These are phyloP conservation scores for Grosmannia serpens DNA, from an alignment of 2,329 filamentous ascomycete genomes.

Conservation along the genomic window DNA sequence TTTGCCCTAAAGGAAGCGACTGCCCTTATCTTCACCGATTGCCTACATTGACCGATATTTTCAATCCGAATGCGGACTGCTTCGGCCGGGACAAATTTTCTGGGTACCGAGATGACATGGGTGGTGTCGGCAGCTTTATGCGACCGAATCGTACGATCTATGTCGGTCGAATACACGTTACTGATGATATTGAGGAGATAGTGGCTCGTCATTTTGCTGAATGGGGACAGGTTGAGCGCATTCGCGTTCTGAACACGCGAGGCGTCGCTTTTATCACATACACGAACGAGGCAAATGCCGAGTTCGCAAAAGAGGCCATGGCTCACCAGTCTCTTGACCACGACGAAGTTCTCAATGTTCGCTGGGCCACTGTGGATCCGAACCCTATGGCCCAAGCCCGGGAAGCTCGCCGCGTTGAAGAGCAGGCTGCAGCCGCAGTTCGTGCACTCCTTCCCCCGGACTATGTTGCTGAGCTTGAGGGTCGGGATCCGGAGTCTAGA, in stretches of 20 bases:
- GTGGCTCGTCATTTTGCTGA: constrained; percentile 91
- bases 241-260: constrained; percentile 73
- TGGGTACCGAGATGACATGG: constrained; percentile 96
- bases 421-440: constrained; percentile 92
- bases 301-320: constrained; percentile 94
- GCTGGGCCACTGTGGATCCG: constrained; percentile 94
- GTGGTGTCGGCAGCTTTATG: constrained; percentile 88
- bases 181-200: constrained; percentile 93
- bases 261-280: constrained; percentile 97
- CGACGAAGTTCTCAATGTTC: constrained; percentile 83
- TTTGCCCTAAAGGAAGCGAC: constrained; percentile 75
- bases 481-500: constrained; percentile 71
- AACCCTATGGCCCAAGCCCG: constrained; percentile 91
- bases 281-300: constrained; percentile 74
- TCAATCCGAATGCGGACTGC: constrained; percentile 88
- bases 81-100: constrained; percentile 88
- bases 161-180: constrained; percentile 85
- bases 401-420: constrained; percentile 79
- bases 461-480: constrained; percentile 89
- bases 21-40: constrained; percentile 90
- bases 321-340: constrained; percentile 87
- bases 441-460: constrained; percentile 76
- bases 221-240: constrained; percentile 87
- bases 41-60: constrained; percentile 77
- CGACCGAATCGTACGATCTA: constrained; percentile 91